Base-by-base conservation (phyloP, 2,329 filamentous ascomycete species). In the Phialophora tarda region DNA sequence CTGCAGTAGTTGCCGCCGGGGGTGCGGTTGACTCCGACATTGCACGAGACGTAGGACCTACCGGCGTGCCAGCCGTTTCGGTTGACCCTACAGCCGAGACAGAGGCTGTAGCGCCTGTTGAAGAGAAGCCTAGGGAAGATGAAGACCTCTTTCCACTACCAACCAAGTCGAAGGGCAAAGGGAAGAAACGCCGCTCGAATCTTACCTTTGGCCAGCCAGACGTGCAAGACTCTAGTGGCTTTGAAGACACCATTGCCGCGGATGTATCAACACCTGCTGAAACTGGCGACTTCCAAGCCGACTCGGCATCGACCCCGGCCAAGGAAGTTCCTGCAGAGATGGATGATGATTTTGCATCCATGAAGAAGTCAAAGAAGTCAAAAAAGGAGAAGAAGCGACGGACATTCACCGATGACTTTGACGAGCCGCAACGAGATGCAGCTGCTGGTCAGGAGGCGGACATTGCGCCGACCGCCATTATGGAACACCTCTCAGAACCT, bases 341-440 rank as follows among this genome's bases (percentile, higher is more conserved):
- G 47, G 56, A 58, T 32, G 63, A 66, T 14, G 23, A 4, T 12
- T 26, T 30, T 30, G n/a, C 30, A n/a, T 61, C 50, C 34, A 61
- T 24, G 34, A 17, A 51, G 12, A 68, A 53, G 24, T 51, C 59
- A 1, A 70, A 65, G 65, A 79, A 78, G 66, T 73, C 75, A 17
- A 70, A 71, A 48, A 75, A 72, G 64, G 68, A 65, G 28, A 72
- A 69, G 58, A 63, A 67, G 38, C 38, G 58, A 11, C 23, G 58
- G 10, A 51, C 41, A 5, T 44, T 69, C 3, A 28, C 51, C 30
- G 50, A 48, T 47, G 53, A 64, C 21, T 24, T 26, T 41, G 55
- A 38, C 24, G 53, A 26, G 7, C n/a, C 38, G 12, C 21, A 28
- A 48, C 41, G 50, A 41, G 41, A 30, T 6, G 21, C 24, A 10